A percentile compares a stretch with the other conserved stretches of the same genome.
Conservation (phyloP, 169 alveolate genomes). For the Perkinsus chesapeaki region DNA sequence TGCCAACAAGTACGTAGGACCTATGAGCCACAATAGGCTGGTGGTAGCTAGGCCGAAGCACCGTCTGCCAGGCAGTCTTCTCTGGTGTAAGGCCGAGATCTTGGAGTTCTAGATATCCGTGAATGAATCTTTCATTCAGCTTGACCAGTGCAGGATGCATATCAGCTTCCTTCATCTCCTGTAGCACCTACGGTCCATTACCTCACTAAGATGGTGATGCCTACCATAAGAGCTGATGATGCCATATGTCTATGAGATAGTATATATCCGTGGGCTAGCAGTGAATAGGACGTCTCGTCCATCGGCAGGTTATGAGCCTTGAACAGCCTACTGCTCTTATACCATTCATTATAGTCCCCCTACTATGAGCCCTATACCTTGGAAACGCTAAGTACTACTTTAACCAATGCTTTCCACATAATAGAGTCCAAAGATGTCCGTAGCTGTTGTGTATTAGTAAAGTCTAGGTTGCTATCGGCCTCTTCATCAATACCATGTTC, state of each 20-base stretch:
- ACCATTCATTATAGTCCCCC: background rate
- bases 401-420: background rate
- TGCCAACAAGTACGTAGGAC: background rate
- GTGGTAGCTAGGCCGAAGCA: background rate
- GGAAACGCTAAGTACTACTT: background rate
- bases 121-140: background rate
- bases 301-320: background rate
- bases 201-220: background rate
- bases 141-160: background rate
- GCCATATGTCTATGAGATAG: background rate
- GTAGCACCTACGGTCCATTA: background rate
- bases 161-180: background rate
- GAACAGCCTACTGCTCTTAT: background rate
- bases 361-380: background rate
- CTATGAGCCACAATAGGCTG: background rate
- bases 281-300: background rate
- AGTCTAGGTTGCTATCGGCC: background rate
- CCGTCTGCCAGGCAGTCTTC: background rate
- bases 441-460: background rate
- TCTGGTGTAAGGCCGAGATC: background rate
- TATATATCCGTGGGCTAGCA: background rate
- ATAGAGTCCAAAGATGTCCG: background rate
- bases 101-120: background rate
- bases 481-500: background rate
- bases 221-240: background rate